A percentile compares a stretch with the other conserved stretches of the same genome.
Conservation (phyloP, 148 eudicot species). For the Silene conica region DNA sequence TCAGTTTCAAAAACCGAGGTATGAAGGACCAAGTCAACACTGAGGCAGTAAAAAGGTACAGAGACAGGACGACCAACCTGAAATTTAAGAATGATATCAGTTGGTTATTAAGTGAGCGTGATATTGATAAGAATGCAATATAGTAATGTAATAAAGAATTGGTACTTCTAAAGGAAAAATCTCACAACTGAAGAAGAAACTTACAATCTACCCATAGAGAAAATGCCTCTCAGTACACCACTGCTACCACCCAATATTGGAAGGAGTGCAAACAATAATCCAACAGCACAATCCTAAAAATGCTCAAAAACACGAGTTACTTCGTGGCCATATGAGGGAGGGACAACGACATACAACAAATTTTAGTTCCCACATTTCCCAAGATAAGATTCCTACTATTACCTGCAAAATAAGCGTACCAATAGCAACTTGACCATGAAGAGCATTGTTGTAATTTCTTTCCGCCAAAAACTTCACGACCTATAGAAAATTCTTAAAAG, state of each 20-base stretch:
- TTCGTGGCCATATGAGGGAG: not conserved
- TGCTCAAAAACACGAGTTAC: conserved; percentile 19
- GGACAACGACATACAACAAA: conserved; percentile 7
- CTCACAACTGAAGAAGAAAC: conserved; percentile 24
- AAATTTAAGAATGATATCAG: conserved; percentile 18
- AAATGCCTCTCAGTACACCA: conserved; percentile 73
- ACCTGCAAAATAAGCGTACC: conserved; percentile 99
- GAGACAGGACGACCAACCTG: conserved; percentile 73
- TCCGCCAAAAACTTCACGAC: conserved; percentile 89
- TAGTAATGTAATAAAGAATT: not conserved
- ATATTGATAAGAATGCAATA: not conserved
- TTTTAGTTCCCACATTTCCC: not conserved
- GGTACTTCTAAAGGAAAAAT: not conserved
- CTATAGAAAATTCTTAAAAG: conserved; percentile 28
- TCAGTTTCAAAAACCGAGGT: conserved; percentile 91
- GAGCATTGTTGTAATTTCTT: conserved; percentile 62
- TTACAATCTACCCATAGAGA: conserved; percentile 92
- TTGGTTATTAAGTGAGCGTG: conserved; percentile 13
- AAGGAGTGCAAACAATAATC: conserved; percentile 93
- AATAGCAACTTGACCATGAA: conserved; percentile 99
- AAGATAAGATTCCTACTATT: not conserved
- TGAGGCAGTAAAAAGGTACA: conserved; percentile 64
- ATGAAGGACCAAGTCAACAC: conserved; percentile 81
- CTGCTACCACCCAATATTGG: conserved; percentile 94
- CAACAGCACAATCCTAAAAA: conserved; percentile 98